Percentiles rank a stretch among this genome's conserved stretches.
These are phyloP conservation scores for Tetrahymena borealis DNA, from an alignment of 73 alveolate species.

Conservation along the genomic window DNA sequence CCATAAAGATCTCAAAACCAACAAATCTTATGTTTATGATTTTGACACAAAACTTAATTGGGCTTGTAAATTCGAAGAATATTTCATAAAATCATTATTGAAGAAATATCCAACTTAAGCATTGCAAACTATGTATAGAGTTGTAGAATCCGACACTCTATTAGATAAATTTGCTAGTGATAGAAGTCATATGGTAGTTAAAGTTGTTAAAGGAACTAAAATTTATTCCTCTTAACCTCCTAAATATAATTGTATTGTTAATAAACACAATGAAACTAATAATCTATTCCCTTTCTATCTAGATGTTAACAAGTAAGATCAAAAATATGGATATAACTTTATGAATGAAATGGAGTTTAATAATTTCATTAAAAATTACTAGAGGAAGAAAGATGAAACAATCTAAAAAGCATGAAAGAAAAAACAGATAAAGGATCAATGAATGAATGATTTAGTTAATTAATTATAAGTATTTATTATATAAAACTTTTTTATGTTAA, in stretches of 20 bases:
- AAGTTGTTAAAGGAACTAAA: neutral
- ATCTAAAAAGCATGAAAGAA: neutral
- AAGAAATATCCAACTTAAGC: neutral
- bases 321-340: neutral
- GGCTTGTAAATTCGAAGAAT: neutral
- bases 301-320: neutral
- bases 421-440: neutral
- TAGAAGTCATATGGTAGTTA: neutral
- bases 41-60: neutral
- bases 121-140: neutral
- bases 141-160: neutral
- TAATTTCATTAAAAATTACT: neutral
- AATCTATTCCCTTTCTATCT: neutral
- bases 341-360: neutral
- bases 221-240: neutral
- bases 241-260: neutral
- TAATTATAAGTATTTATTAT: neutral
- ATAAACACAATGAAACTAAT: neutral
- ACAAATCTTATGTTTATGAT: neutral
- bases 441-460: neutral
- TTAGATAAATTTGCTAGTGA: neutral
- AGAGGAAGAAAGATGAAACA: neutral
- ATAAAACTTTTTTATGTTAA: too few relatives aligned
- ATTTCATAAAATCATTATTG: neutral
- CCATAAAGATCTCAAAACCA: neutral